Evolutionary conservation across 2,329 filamentous ascomycete species (phyloP).

Genomic region (Colletotrichum liaoningense): DNA sequence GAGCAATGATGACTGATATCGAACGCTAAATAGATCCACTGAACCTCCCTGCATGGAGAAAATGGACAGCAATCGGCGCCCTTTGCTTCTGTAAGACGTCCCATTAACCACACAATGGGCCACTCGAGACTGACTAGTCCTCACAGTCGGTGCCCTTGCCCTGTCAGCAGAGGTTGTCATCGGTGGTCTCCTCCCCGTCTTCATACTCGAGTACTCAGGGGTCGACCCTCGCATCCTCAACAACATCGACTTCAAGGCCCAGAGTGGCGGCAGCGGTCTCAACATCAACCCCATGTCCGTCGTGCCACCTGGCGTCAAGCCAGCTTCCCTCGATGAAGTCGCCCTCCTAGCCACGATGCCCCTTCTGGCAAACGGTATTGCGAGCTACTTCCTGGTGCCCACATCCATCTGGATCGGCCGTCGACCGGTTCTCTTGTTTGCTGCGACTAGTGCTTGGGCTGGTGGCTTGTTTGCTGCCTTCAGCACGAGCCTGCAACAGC

Average conservation of each 20-base stretch:
- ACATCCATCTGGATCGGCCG: conserved; percentile 49
- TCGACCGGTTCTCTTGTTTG: conserved; percentile 47
- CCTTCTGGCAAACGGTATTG: conserved; percentile 47
- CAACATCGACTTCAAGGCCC: conserved; percentile 36
- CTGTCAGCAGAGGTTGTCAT: conserved; percentile 42
- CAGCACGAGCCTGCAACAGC: conserved; percentile 43
- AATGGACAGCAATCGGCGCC: conserved; percentile 43
- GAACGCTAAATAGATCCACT: conserved; percentile 41
- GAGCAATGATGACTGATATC: conserved; percentile 5
- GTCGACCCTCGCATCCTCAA: conserved; percentile 43
- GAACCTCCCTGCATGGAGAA: conserved; percentile 44
- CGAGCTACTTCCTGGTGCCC: conserved; percentile 49
- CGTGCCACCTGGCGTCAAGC: conserved; percentile 38
- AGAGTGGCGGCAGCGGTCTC: conserved; percentile 38
- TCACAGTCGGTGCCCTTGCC: conserved; percentile 42
- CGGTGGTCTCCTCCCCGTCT: conserved; percentile 45
- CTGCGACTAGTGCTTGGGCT: conserved; percentile 45
- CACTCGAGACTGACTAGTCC: background rate
- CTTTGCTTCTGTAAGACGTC: conserved; percentile 43
- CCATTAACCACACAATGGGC: background rate
- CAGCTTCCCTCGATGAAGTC: conserved; percentile 44
- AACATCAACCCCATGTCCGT: conserved; percentile 40
- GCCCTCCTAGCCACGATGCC: conserved; percentile 47
- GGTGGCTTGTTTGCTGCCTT: conserved; percentile 49
- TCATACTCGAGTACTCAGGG: conserved; percentile 47